Base-by-base conservation (phyloP, 805 yeast genomes). In the Huiozyma naganishii region DNA sequence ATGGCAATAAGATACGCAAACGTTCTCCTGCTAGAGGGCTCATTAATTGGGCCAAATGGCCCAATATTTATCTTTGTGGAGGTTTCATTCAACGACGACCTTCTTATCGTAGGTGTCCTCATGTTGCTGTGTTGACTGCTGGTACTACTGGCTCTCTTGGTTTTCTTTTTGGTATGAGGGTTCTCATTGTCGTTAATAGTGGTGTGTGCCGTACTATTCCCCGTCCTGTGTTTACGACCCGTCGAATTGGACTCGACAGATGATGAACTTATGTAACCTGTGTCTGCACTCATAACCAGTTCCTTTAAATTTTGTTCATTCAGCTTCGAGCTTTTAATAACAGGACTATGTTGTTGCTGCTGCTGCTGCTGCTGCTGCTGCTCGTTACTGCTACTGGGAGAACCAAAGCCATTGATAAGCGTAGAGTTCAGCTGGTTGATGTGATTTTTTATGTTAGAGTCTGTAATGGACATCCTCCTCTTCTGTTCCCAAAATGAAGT, bases 21-120 rank as follows among this genome's bases (percentile, higher is more conserved):
- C 1, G 89, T 80, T 62, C 87, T 82, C 50, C 96, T 74, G 38
- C 95, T 83, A 1, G 92, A 79, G n/a, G 82, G 77, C 53, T 81
- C 82, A 55, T 82, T 83, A 32, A 92, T 70, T 0, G 97, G 95
- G 0, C 98, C 98, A 66, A 92, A 92, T 0, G 97, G 97, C 2
- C 87, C 66, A 40, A 60, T 57, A 38, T 54, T 61, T 23, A 62
- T 53, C 30, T 46, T 48, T 34, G 53, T 52, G 27, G 52, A 50
- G 29, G 51, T 53, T 37, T 53, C 52, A 17, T 50, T 53, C 6
- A 64, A 51, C 1, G 66, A 61, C 1, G 58, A 45, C 48, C 64
- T 55, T 39, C 62, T 53, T 10, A 38, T 42, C 29, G 37, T 42
- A 6, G 45, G 45, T 10, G 47, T 8, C 6, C 32, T 41, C 11